These are phyloP conservation scores for Leptographium wingfieldii DNA, from an alignment of 2,329 filamentous ascomycete genomes.

Conservation along the genomic window DNA sequence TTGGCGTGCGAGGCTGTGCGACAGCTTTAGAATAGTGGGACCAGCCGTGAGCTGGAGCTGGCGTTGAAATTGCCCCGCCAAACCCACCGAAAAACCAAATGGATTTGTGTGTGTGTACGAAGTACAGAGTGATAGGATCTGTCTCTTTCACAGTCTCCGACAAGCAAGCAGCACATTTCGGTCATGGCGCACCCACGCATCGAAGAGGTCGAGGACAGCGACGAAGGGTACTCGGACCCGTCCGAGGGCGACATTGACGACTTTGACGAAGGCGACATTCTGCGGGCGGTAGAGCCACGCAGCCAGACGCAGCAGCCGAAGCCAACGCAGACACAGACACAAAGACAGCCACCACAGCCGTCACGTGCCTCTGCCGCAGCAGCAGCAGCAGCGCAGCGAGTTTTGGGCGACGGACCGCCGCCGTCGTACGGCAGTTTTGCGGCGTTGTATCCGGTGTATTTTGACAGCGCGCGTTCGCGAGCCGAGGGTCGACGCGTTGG, in stretches of 20 bases:
- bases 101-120: too few species aligned
- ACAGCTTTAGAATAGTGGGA: too few species aligned
- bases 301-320: constrained; percentile 9
- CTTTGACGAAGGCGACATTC: constrained; percentile 44
- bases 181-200: constrained; percentile 76
- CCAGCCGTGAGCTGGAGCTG: too few species aligned
- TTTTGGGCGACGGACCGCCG: constrained; percentile 23
- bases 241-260: constrained; percentile 72
- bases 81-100: too few species aligned
- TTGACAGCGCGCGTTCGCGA: constrained; percentile 63
- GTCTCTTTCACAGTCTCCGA: background rate
- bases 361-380: constrained; percentile 17
- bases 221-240: constrained; percentile 64
- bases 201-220: constrained; percentile 83
- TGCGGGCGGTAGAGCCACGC: constrained; percentile 27
- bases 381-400: constrained; percentile 16
- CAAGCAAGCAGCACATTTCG: background rate
- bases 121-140: too few species aligned
- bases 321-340: constrained; percentile 8
- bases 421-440: constrained; percentile 62
- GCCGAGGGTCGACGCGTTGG: constrained; percentile 72
- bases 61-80: too few species aligned
- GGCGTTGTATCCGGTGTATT: constrained; percentile 92
- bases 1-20: too few species aligned
- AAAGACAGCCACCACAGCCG: constrained; percentile 4